These are phyloP conservation scores for Schoenoplectus triqueter DNA, from an alignment of 202 grass and related monocot species.

Conservation along the genomic window DNA sequence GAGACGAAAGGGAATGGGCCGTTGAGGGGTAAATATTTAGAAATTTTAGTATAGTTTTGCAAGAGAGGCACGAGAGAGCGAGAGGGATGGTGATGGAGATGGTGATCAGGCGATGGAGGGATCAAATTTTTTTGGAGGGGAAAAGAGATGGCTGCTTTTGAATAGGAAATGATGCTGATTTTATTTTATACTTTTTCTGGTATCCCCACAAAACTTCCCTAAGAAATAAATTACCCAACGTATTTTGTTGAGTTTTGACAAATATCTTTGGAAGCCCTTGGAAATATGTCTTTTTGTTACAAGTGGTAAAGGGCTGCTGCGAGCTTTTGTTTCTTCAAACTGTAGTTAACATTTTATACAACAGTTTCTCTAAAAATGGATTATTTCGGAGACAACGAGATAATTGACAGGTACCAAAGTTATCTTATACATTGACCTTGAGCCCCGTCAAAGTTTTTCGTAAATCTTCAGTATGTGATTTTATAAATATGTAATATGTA, in stretches of 20 bases:
- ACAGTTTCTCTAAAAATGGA: neutral
- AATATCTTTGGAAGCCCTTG: conserved; percentile 3
- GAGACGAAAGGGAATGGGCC: no score
- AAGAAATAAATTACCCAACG: neutral
- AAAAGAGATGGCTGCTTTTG: neutral
- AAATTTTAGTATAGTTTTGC: no score
- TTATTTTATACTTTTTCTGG: conserved; percentile 13
- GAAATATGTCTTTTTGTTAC: conserved; percentile 4
- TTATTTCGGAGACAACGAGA: neutral
- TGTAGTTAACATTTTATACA: neutral
- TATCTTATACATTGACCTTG: neutral
- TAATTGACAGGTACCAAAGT: neutral
- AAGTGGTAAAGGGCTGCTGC: neutral
- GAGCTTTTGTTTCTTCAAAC: neutral
- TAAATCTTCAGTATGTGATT: neutral
- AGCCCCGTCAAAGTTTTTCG: neutral
- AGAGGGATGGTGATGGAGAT: conserved; percentile 7
- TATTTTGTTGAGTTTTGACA: conserved; percentile 2
- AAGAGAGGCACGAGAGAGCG: conserved; percentile 1
- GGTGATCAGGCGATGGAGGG: neutral
- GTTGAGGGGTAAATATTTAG: no score
- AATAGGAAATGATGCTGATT: conserved; percentile 12
- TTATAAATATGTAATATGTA: no score
- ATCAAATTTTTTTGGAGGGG: neutral
- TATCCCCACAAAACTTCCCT: neutral